Evolutionary conservation across 495 filamentous ascomycete species (phyloP).

Genomic region (Articulospora tetracladia): DNA sequence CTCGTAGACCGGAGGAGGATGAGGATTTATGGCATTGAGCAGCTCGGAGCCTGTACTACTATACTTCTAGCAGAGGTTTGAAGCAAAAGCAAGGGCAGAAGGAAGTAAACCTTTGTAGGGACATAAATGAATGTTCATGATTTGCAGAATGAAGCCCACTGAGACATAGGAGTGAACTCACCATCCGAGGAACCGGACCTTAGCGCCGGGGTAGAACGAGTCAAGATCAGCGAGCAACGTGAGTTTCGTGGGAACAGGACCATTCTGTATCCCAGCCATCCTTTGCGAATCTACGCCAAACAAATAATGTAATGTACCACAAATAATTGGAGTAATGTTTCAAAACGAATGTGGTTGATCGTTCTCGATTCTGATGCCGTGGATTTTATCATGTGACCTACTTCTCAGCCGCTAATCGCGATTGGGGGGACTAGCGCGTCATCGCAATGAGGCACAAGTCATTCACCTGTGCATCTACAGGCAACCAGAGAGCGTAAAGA

Average conservation of each 20-base stretch:
- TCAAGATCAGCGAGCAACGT: slow-evolving; percentile 22
- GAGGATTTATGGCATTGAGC: no score
- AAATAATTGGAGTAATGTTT: not conserved
- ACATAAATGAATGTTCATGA: no score
- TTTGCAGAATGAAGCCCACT: no score
- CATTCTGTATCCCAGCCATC: slow-evolving; percentile 21
- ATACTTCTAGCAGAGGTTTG: not conserved
- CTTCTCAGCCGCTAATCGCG: not conserved
- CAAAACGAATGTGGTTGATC: not conserved
- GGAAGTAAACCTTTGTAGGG: not conserved
- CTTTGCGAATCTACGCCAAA: no score
- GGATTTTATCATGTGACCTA: not conserved
- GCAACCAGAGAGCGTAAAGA: slow-evolving; percentile 7
- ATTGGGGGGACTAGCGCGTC: slow-evolving; percentile 15
- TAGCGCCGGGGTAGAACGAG: slow-evolving; percentile 47
- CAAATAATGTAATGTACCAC: not conserved
- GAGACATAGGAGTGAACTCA: slow-evolving; percentile 39
- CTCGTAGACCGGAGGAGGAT: not conserved
- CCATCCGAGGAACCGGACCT: slow-evolving; percentile 93
- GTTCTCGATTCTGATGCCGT: not conserved
- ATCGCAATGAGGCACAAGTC: slow-evolving; percentile 5
- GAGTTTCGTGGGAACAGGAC: slow-evolving; percentile 16
- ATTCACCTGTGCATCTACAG: slow-evolving; percentile 7
- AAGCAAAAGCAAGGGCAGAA: not conserved
- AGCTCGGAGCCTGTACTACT: no score